Evolutionary conservation across 1,284 basidiomycete species (phyloP).

Genomic region (Ustilago bromivora): DNA sequence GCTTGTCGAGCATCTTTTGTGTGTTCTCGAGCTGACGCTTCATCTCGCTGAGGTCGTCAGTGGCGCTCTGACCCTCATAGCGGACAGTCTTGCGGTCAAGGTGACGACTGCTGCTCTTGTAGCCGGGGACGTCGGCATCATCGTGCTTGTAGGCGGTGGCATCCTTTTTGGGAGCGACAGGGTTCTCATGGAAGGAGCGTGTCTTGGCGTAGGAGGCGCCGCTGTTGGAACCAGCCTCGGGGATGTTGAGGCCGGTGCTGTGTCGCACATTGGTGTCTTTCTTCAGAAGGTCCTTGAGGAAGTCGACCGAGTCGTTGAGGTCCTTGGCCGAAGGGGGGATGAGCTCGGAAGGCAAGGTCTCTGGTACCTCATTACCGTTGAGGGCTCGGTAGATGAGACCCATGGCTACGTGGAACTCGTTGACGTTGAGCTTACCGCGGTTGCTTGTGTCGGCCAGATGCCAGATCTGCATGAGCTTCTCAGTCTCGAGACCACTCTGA

Average conservation of each 20-base stretch:
- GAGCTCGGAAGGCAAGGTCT: constrained; percentile 86
- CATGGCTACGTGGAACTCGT: constrained; percentile 99
- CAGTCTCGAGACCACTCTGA: constrained; percentile 87
- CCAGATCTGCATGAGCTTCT: constrained; percentile 95
- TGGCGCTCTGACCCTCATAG: constrained; percentile 77
- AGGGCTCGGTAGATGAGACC: constrained; percentile 86
- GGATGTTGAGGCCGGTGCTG: constrained; percentile 71
- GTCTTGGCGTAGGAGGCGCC: constrained; percentile 74
- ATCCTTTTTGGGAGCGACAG: constrained; percentile 78
- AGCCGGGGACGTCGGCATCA: constrained; percentile 74
- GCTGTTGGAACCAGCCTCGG: constrained; percentile 67
- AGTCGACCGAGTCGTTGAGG: constrained; percentile 89
- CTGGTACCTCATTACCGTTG: constrained; percentile 91
- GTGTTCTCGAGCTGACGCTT: constrained; percentile 87
- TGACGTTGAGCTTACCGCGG: constrained; percentile 76
- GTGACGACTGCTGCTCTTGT: constrained; percentile 88
- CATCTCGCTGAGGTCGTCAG: constrained; percentile 82
- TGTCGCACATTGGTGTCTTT: constrained; percentile 75
- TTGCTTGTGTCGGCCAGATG: constrained; percentile 67
- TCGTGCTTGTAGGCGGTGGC: constrained; percentile 94
- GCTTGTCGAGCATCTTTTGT: constrained; percentile 83
- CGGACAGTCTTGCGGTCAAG: constrained; percentile 87
- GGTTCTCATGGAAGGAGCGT: constrained; percentile 76
- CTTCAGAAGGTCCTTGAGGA: constrained; percentile 88
- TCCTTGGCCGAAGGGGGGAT: constrained; percentile 92